Base-by-base conservation (phyloP, 768 basidiomycete genomes). In the Exsudoporus frostii region DNA sequence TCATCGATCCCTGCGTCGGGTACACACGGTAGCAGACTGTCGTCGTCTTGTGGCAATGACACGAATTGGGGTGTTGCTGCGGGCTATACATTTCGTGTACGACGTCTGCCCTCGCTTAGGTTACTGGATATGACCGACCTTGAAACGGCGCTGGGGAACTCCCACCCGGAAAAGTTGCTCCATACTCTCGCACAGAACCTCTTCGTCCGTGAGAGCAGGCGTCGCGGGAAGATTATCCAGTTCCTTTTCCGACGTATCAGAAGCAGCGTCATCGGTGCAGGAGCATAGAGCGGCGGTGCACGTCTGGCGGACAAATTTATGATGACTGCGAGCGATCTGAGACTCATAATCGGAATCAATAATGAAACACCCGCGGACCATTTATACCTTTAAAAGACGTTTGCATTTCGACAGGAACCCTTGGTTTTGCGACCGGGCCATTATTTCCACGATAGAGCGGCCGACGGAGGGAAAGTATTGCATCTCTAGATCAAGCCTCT, bases 401-500 rank as follows among this genome's bases (percentile, higher is more conserved):
- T 63, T 61, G 61, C 74, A 82, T 53, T 64, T 74, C 25, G 71
- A 69, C 41, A 73, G 69, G 64, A 88, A 88, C 10, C 48, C 49
- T 2, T 63, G 49, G 57, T 82, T 75, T 3, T 70, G 66, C 4
- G 88, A 87, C 22, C 85, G 79, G 43, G 65, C 58, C 37, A 80
- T 73, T 33, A 90, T 80, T 25, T 72, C 70, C 29, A 69, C 59
- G 36, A 89, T 69, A 4, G 84, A 82, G 4, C 62, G 67, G 33
- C 76, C 72, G 37, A 89, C 76, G 9, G 77, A 73, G 7, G 70
- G 65, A 56, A 83, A 80, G 50, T 76, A 76, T 4, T 65, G 51
- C 24, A 65, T 62, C 68, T 91, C 88, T 11, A 71, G 51, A 50
- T 81, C 79, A 32, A 86, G 73, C 73, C 80, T 81, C 86, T 89